Base-by-base conservation (phyloP, 2,329 filamentous ascomycete species). In the Pseudopithomyces chartarum region DNA sequence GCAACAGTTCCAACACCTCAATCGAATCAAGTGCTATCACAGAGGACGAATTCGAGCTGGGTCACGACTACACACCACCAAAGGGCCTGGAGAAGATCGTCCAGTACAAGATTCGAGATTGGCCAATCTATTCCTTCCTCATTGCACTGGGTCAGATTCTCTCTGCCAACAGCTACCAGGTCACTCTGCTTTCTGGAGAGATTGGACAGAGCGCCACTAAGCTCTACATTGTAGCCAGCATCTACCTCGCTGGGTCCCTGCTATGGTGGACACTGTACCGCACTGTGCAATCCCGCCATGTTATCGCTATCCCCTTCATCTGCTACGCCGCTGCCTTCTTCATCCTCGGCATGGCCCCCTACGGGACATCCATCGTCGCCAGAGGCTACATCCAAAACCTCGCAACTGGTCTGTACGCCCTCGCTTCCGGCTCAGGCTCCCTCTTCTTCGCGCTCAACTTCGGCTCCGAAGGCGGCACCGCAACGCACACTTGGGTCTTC, bases 361-460 rank as follows among this genome's bases (percentile, higher is more conserved):
- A 82, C 47, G 78, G 80, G 45, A 52, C 62, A 0, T 73, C 78
- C 26, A 60, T 67, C 1, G 62, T 65, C 52, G 69, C 70, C 11
- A 77, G 81, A 44, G 81, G 79, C 12, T 86, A 82, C 80, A 76
- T 87, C 19, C 84, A 87, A 62, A 84, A 87, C 57, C 77, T 86
- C 5, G 87, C 84, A 10, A 86, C 85, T 2, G 86, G 79, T 3
- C 65, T 87, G 20, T 90, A 90, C 66, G 84, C 86, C 1, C 78
- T 83, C 6, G 87, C 86, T 6, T 87, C 87, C 6, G 82, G 85
- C 8, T 85, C 83, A 39, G 87, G 87, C 12, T 85, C 84, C 0
- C 79, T 90, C 55, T 88, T 85, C 76, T 90, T 90, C 64, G 82
- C 86, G 2, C 80, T 88, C 48, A 89, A 89, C 71, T 89, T 88